phyloP scores from a whole-genome alignment of 164 flowering plant species.

The Chimonanthus salicifolius region DNA sequence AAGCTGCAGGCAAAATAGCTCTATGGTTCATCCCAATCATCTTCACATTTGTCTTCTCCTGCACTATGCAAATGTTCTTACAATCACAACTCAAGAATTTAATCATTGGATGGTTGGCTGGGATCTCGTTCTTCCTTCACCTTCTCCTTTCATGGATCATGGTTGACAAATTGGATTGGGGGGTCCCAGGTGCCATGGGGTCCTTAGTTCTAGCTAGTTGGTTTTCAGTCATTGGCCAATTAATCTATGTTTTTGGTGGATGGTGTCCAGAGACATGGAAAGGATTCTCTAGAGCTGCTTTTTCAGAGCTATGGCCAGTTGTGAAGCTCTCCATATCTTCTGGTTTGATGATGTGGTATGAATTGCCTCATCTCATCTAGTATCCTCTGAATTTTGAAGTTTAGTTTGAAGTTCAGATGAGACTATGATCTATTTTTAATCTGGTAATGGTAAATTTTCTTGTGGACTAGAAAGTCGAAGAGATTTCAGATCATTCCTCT shows the following conservation, averaged over 20 bases:
- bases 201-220: slow-evolving; percentile 57
- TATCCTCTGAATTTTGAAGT: background rate
- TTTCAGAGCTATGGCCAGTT: slow-evolving; percentile 46
- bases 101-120: slow-evolving; percentile 28
- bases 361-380: background rate
- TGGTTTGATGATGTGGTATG: slow-evolving; percentile 59
- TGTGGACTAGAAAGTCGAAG: background rate
- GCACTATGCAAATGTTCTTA: slow-evolving; percentile 36
- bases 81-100: slow-evolving; percentile 46
- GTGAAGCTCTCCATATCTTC: slow-evolving; percentile 57
- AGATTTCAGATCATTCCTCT: background rate
- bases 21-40: slow-evolving; percentile 39
- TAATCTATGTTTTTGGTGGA: slow-evolving; percentile 25
- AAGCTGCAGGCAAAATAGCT: slow-evolving; percentile 23
- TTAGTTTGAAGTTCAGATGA: background rate
- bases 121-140: slow-evolving; percentile 24
- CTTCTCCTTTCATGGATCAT: slow-evolving; percentile 37
- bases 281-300: slow-evolving; percentile 45
- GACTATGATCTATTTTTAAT: no score
- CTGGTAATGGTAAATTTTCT: background rate
- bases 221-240: slow-evolving; percentile 42
- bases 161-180: slow-evolving; percentile 29
- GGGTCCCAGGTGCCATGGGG: slow-evolving; percentile 59
- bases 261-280: slow-evolving; percentile 50
- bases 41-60: slow-evolving; percentile 18